Conservation (phyloP, 768 basidiomycete genomes). For the Termitomyces sp. region DNA sequence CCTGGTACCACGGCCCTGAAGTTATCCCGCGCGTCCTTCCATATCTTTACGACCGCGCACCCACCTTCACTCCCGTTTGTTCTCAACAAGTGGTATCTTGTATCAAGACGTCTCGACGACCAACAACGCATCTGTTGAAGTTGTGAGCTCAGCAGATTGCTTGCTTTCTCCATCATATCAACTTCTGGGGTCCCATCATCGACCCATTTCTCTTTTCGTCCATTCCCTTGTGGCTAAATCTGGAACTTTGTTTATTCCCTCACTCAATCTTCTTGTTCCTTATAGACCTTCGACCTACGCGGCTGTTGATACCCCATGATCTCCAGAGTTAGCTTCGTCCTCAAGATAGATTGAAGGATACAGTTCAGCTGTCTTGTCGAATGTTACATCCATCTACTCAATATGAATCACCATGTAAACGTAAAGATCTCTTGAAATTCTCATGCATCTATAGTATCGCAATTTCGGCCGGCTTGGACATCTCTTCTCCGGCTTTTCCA, state of each 20-base stretch:
- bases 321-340: neutral
- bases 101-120: neutral
- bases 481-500: neutral
- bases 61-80: neutral
- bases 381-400: neutral
- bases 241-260: constrained; percentile 13
- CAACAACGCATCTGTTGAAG: neutral
- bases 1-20: neutral
- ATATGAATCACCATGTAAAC: neutral
- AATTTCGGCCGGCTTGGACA: neutral
- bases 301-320: neutral
- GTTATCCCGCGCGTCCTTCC: neutral
- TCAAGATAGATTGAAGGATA: neutral
- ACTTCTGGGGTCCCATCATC: neutral
- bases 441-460: neutral
- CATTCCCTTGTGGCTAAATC: constrained; percentile 11
- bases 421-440: neutral
- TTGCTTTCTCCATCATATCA: neutral
- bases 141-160: neutral
- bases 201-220: constrained; percentile 9
- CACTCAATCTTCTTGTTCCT: constrained; percentile 14
- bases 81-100: neutral
- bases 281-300: neutral
- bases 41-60: neutral
- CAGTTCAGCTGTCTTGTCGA: neutral